Conservation (phyloP, 164 flowering plant species). For the Magnolia changhungtana region DNA sequence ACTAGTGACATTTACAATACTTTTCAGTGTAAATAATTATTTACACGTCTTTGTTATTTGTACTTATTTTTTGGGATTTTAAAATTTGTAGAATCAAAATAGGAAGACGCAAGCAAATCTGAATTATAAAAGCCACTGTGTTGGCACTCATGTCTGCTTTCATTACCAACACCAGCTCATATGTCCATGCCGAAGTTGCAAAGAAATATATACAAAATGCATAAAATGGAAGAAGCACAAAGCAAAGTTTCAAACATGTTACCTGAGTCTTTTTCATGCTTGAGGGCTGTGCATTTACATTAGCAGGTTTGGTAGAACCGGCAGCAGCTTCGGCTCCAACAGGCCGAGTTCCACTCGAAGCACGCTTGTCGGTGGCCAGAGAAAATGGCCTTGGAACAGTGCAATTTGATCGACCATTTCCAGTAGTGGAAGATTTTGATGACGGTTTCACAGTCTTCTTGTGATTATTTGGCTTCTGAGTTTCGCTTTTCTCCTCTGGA, state of each 20-base stretch:
- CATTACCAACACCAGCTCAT: too few relatives aligned
- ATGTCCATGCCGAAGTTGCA: too few relatives aligned
- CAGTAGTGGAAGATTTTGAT: constrained; percentile 33
- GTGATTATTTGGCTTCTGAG: constrained; percentile 23
- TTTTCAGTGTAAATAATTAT: too few relatives aligned
- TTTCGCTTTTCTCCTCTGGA: constrained; percentile 29
- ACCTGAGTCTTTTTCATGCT: constrained; percentile 38
- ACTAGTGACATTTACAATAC: too few relatives aligned
- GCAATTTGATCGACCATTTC: constrained; percentile 35
- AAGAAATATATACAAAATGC: neutral
- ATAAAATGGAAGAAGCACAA: neutral
- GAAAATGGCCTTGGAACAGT: constrained; percentile 80
- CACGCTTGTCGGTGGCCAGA: constrained; percentile 80
- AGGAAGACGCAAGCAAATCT: too few relatives aligned
- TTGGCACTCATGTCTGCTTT: too few relatives aligned
- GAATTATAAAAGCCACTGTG: too few relatives aligned
- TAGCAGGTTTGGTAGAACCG: constrained; percentile 25
- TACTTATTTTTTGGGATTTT: too few relatives aligned
- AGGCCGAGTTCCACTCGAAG: constrained; percentile 52
- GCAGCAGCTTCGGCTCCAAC: constrained; percentile 32
- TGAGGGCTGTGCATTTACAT: constrained; percentile 23
- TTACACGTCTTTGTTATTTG: too few relatives aligned
- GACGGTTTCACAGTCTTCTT: constrained; percentile 30
- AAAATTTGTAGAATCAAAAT: too few relatives aligned
- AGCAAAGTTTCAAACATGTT: neutral